phyloP scores from a whole-genome alignment of 768 basidiomycete genomes.

The Suillus clintonianus region DNA sequence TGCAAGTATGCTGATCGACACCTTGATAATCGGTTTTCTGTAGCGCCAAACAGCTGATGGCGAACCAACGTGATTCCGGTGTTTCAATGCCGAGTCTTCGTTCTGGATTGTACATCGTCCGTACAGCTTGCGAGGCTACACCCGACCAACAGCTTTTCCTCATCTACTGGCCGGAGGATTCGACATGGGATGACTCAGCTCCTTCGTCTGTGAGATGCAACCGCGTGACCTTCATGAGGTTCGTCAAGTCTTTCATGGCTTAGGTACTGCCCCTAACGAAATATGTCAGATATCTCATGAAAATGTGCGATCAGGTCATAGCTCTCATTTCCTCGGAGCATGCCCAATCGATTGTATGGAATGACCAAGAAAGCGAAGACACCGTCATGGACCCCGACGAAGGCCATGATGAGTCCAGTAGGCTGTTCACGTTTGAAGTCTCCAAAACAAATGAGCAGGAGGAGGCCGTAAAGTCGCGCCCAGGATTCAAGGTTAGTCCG shows the following conservation, averaged over 20 bases:
- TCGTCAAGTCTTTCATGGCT: constrained; percentile 6
- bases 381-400: constrained; percentile 23
- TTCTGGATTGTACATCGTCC: constrained; percentile 50
- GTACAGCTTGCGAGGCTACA: constrained; percentile 6
- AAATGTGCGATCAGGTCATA: constrained; percentile 56
- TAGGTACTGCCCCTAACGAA: not conserved
- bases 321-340: constrained; percentile 55
- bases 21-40: constrained; percentile 5
- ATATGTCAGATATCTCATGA: constrained; percentile 53
- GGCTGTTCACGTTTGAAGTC: constrained; percentile 56
- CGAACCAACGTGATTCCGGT: not conserved
- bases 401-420: constrained; percentile 44
- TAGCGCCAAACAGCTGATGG: constrained; percentile 9
- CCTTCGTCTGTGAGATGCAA: constrained; percentile 48
- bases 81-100: constrained; percentile 34
- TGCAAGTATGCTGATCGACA: not conserved
- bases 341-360: constrained; percentile 46
- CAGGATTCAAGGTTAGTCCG: constrained; percentile 46
- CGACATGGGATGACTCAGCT: constrained; percentile 57
- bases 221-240: constrained; percentile 66
- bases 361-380: constrained; percentile 29
- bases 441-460: constrained; percentile 58
- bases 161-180: constrained; percentile 65
- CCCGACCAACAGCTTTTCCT: constrained; percentile 41
- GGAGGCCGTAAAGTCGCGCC: constrained; percentile 44